phyloP scores from a whole-genome alignment of 495 filamentous ascomycete species.

The Penicillium mononematosum region DNA sequence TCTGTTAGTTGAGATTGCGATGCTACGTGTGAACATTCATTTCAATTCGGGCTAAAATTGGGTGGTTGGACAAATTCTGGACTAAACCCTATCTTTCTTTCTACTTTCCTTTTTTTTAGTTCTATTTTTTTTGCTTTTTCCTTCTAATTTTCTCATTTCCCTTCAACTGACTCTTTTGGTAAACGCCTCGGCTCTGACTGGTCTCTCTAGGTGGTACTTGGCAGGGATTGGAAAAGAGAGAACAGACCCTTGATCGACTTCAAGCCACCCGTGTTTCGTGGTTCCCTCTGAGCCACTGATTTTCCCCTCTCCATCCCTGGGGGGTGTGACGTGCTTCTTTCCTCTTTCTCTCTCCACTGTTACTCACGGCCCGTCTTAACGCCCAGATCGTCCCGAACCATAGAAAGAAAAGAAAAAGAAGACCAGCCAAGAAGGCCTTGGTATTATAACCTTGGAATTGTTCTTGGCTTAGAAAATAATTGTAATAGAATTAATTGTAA shows the following conservation, averaged over 20 bases:
- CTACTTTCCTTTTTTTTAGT: neutral
- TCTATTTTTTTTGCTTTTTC: neutral
- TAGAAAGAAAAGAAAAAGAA: neutral
- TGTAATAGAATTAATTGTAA: no score
- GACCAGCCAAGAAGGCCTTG: neutral
- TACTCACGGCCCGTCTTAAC: constrained; percentile 28
- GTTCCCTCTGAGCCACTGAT: constrained; percentile 41
- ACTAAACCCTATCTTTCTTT: neutral
- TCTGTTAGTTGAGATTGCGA: constrained; percentile 7
- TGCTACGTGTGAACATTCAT: constrained; percentile 14
- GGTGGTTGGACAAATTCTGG: constrained; percentile 7
- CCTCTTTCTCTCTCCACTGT: constrained; percentile 18
- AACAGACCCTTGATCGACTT: constrained; percentile 36
- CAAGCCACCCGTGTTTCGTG: constrained; percentile 42
- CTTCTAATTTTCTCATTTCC: neutral
- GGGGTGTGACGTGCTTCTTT: constrained; percentile 34
- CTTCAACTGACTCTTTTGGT: constrained; percentile 7
- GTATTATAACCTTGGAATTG: constrained; percentile 8
- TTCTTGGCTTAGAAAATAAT: neutral
- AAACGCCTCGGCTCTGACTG: constrained; percentile 8
- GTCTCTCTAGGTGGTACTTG: constrained; percentile 12
- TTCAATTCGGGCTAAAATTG: constrained; percentile 7
- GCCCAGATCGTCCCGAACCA: constrained; percentile 17
- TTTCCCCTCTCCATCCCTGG: constrained; percentile 26
- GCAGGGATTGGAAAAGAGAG: constrained; percentile 24